Evolutionary conservation across 192 early-diverging fungal species (phyloP).

Genomic region (Coemansia sp.): DNA sequence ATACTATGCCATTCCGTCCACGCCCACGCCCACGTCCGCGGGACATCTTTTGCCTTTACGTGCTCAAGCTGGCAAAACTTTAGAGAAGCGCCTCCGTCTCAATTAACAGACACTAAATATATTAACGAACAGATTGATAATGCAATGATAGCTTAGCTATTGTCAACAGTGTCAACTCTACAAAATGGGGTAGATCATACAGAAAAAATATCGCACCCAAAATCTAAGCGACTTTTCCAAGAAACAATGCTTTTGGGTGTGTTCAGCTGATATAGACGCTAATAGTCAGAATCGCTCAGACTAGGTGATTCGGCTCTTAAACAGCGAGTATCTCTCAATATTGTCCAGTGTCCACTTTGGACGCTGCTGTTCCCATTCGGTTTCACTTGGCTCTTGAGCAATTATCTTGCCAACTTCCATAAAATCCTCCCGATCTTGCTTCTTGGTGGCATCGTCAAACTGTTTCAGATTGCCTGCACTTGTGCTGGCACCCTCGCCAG

Average conservation of each 20-base stretch:
- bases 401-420: slow-evolving; percentile 38
- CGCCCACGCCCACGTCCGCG: slow-evolving; percentile 46
- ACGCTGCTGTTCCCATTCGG: slow-evolving; percentile 57
- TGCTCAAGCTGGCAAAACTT: not conserved
- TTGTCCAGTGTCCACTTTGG: slow-evolving; percentile 72
- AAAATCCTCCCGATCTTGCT: slow-evolving; percentile 47
- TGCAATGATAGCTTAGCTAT: not conserved
- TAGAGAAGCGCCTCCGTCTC: not conserved
- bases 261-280: not conserved
- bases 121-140: not conserved
- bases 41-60: slow-evolving; percentile 8
- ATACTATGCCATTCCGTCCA: slow-evolving; percentile 36
- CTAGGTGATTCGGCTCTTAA: slow-evolving; percentile 85
- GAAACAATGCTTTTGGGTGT: not conserved
- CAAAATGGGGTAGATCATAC: not conserved
- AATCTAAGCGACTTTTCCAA: not conserved
- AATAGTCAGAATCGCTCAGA: not conserved
- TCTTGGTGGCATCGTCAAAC: slow-evolving; percentile 52
- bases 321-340: slow-evolving; percentile 87
- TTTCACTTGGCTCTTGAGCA: slow-evolving; percentile 35
- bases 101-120: not conserved
- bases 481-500: not conserved
- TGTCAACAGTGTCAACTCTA: slow-evolving; percentile 1
- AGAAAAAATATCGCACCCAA: not conserved
- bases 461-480: slow-evolving; percentile 27